Evolutionary conservation across 2,329 filamentous ascomycete species (phyloP), one percentile per base, ranked within the genome.

Genomic region (Alternaria sp.): DNA sequence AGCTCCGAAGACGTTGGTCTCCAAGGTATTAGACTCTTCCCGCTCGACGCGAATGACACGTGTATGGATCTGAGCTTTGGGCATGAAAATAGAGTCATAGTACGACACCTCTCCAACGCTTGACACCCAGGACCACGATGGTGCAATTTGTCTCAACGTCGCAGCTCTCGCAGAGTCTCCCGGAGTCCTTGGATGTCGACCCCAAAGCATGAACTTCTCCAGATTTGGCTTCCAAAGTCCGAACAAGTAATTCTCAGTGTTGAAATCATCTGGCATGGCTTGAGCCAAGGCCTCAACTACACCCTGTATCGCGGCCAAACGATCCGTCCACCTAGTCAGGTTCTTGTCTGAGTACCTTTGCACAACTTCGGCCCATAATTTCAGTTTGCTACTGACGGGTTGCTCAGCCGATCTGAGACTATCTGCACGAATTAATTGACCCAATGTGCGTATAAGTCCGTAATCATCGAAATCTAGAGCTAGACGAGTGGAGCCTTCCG

Each of bases 221-320:
- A 55, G n/a, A 4, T 38, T 25, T 5, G 12, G 8, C n/a, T 30
- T 30, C 53, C 53, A 55, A 12, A 38, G 25, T 3, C 53, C 41
- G 18, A 55, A 55, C 2, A 48, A 3, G n/a, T 55, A 55, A n/a
- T 55, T 43, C 5, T 9, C 30, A 3, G 18, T 27, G 10, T 16
- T 20, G 25, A 55, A 55, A n/a, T 46, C 12, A 20, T 48, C 43
- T 2, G 53, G 53, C 16, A 46, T 48, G 27, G 20, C 5, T 38
- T 55, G 38, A 4, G 30, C 25, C 3, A 55, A 48, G 9, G 14
- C 41, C 18, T 46, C 22, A 4, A 46, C 53, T 5, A 55, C 53
- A 6, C 53, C 53, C 10, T 55, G 43, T 55, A 38, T 55, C 8
- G 43, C 53, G 6, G 53, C 53, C n/a, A 55, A 40, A 16, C 53